Conservation (phyloP, 2,329 filamentous ascomycete species). For the Colletotrichum sp. region DNA sequence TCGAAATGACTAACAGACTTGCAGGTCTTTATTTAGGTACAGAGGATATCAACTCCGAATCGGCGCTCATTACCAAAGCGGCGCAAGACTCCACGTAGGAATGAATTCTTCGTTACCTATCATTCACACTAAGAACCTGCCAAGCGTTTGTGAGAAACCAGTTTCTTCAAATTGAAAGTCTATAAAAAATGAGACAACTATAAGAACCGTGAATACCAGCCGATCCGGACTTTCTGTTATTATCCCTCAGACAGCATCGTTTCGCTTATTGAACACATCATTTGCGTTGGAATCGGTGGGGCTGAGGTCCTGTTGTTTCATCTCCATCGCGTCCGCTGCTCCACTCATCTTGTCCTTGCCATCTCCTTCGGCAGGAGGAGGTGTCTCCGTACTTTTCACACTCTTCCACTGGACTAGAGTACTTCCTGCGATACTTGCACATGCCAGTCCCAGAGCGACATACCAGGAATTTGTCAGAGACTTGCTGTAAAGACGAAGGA, state of each 20-base stretch:
- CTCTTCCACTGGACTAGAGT: not conserved
- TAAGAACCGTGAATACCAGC: not conserved
- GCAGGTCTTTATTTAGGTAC: not conserved
- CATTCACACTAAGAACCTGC: not conserved
- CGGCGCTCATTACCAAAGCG: not conserved
- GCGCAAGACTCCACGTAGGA: not conserved
- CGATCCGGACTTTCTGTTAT: not conserved
- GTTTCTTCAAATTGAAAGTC: not conserved
- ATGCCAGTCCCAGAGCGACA: not conserved
- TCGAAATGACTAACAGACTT: fast-evolving
- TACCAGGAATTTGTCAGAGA: conserved; percentile 5
- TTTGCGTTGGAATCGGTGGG: not conserved
- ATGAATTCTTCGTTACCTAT: fast-evolving
- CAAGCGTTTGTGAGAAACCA: fast-evolving
- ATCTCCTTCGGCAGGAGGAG: not conserved
- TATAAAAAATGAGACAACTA: not conserved
- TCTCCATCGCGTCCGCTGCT: not conserved
- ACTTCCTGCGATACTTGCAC: not conserved
- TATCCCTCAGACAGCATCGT: not conserved
- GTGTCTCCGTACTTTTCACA: not conserved
- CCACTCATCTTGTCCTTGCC: not conserved
- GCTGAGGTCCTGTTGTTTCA: not conserved
- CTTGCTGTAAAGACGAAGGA: not conserved
- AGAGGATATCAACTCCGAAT: not conserved
- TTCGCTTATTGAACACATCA: not conserved